A percentile compares a stretch with the other conserved stretches of the same genome.
These are phyloP conservation scores for Spinellus fusiger DNA, from an alignment of 192 early-diverging fungal genomes.

Conservation along the genomic window DNA sequence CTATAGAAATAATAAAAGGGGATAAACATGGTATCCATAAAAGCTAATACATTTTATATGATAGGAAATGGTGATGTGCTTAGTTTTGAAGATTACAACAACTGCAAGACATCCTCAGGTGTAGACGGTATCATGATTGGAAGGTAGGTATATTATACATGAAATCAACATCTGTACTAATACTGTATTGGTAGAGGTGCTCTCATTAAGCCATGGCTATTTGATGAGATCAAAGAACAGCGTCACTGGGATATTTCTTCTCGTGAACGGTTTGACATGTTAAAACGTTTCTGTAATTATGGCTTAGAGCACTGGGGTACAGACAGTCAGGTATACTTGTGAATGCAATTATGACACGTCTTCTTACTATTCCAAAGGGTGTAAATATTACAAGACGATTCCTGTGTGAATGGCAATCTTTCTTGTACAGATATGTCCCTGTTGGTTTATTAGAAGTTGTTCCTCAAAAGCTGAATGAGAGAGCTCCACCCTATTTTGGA, in stretches of 20 bases:
- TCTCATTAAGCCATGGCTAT: conserved; percentile 97
- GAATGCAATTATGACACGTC: background rate
- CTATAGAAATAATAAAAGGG: no score
- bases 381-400: conserved; percentile 78
- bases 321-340: conserved; percentile 48
- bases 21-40: no score
- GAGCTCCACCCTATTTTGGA: conserved; percentile 80
- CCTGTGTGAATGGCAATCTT: conserved; percentile 77
- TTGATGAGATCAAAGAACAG: conserved; percentile 85
- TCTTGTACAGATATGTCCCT: conserved; percentile 77
- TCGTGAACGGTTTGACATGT: conserved; percentile 84
- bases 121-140: conserved; percentile 91
- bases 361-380: conserved; percentile 40
- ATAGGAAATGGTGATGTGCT: conserved; percentile 76
- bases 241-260: conserved; percentile 88
- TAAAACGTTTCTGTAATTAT: conserved; percentile 72
- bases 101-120: conserved; percentile 50
- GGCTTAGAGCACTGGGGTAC: conserved; percentile 97
- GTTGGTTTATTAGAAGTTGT: conserved; percentile 87
- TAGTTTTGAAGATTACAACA: conserved; percentile 79
- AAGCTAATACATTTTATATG: background rate
- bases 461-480: conserved; percentile 88
- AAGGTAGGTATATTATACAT: conserved; percentile 42
- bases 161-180: no score
- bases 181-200: conserved; percentile 34